Evolutionary conservation across 129 eudicot genomes (phyloP).

Genomic region (Pulicaria dysenterica): DNA sequence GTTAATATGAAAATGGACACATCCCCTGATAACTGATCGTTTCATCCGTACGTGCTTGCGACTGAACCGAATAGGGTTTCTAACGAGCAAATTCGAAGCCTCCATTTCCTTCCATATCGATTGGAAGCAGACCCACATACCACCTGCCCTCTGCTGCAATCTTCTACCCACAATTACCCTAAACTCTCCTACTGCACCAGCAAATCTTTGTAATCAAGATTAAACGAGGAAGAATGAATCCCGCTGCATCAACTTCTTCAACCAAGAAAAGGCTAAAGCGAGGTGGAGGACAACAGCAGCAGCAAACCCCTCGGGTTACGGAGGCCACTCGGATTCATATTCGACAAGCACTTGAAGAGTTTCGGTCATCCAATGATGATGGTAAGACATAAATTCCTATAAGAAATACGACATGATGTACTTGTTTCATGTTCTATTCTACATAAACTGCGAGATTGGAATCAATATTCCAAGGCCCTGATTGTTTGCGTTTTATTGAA

Average conservation of each 20-base stretch:
- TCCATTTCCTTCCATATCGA: neutral
- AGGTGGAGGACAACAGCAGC: conserved; percentile 20
- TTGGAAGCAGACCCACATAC: neutral
- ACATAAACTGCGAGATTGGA: neutral
- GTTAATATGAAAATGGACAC: too few species aligned
- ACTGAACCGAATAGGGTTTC: conserved; percentile 34
- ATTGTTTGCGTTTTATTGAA: neutral
- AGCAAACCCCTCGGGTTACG: conserved; percentile 16
- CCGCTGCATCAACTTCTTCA: conserved; percentile 8
- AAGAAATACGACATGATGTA: neutral
- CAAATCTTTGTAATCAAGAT: neutral
- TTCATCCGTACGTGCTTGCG: neutral
- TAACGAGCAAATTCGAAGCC: conserved; percentile 21
- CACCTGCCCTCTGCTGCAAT: conserved; percentile 10
- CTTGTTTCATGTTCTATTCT: neutral
- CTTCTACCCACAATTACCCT: conserved; percentile 11
- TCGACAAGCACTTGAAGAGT: conserved; percentile 49
- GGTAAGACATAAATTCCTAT: conserved; percentile 16
- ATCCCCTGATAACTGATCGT: neutral
- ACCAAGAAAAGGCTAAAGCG: conserved; percentile 42
- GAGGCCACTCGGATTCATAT: conserved; percentile 61
- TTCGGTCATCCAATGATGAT: conserved; percentile 47
- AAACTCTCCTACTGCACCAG: neutral
- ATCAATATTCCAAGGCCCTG: neutral
- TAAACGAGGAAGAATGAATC: conserved; percentile 25